Conservation (phyloP, 345 rosid genomes). For the Ricinus communis region DNA sequence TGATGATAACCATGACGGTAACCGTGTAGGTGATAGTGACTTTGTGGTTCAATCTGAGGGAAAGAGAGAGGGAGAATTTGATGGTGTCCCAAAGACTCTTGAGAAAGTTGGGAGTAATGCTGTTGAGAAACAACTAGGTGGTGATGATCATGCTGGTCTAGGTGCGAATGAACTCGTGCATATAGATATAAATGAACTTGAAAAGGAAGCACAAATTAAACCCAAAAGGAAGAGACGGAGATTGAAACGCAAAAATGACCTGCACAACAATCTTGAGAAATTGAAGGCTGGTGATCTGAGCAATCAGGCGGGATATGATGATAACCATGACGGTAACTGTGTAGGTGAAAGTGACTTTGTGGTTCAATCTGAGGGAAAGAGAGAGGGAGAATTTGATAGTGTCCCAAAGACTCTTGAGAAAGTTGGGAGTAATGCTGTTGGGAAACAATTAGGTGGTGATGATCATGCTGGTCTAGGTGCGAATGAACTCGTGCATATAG, state of each 20-base stretch:
- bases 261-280: neutral
- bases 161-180: neutral
- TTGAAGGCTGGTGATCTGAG: neutral
- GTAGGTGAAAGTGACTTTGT: neutral
- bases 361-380: neutral
- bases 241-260: no score
- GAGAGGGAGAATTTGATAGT: neutral
- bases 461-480: no score
- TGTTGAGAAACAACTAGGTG: neutral
- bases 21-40: neutral
- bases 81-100: neutral
- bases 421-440: neutral
- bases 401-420: neutral
- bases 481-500: neutral
- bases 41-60: neutral
- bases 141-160: no score
- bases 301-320: neutral
- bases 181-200: neutral
- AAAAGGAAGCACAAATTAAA: neutral
- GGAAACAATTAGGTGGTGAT: neutral
- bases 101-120: neutral
- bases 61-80: neutral
- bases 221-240: neutral
- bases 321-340: neutral
- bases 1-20: no score